Percentiles rank a stretch among this genome's conserved stretches.
phyloP scores from a whole-genome alignment of 2,329 filamentous ascomycete species.

The Chaetomiaceae sp. region DNA sequence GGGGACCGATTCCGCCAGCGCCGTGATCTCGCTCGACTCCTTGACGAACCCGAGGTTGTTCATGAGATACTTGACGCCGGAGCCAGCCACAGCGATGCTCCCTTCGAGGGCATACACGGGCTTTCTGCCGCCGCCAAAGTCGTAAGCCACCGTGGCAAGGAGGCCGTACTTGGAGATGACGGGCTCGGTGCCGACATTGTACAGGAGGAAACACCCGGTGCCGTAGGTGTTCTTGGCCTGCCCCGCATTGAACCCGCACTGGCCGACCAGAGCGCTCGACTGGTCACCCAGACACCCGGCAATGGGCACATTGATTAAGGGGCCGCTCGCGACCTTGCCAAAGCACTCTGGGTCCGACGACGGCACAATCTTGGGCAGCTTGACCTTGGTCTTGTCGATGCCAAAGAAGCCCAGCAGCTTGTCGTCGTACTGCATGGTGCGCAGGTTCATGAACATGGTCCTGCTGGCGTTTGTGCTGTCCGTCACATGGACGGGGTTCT shows the following conservation, averaged over 20 bases:
- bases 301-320: slow-evolving; percentile 65
- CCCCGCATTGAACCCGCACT: slow-evolving; percentile 77
- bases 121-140: slow-evolving; percentile 57
- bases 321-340: slow-evolving; percentile 60
- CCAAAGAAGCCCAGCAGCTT: slow-evolving; percentile 73
- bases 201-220: slow-evolving; percentile 83
- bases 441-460: slow-evolving; percentile 92
- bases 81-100: slow-evolving; percentile 76
- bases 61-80: slow-evolving; percentile 69
- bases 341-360: slow-evolving; percentile 72
- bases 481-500: slow-evolving; percentile 65
- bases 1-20: slow-evolving; percentile 47
- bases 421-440: slow-evolving; percentile 74
- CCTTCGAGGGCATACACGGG: slow-evolving; percentile 80
- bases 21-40: slow-evolving; percentile 45
- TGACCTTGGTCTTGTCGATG: slow-evolving; percentile 62
- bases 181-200: slow-evolving; percentile 80
- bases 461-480: slow-evolving; percentile 84
- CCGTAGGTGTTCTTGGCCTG: slow-evolving; percentile 89
- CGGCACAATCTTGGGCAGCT: slow-evolving; percentile 75
- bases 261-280: slow-evolving; percentile 78
- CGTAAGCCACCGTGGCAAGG: slow-evolving; percentile 80
- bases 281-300: slow-evolving; percentile 86
- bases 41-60: slow-evolving; percentile 59
- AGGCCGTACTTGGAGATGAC: slow-evolving; percentile 81